Conservation (phyloP, 805 yeast genomes). For the Jamesozyma piceae region DNA sequence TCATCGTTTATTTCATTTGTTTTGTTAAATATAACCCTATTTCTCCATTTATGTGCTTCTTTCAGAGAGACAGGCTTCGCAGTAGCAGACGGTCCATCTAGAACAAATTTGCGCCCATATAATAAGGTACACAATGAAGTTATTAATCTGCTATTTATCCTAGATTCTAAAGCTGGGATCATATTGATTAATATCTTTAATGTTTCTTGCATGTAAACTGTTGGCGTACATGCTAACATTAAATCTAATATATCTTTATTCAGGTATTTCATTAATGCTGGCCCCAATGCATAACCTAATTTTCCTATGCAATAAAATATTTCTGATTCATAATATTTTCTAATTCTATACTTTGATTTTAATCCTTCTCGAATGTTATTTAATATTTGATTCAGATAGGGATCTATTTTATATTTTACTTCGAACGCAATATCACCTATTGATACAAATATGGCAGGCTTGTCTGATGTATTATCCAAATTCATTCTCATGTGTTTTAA, state of each 20-base stretch:
- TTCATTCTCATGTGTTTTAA: conserved; percentile 51
- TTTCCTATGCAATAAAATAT: conserved; percentile 83
- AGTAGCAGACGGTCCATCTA: conserved; percentile 79
- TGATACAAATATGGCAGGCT: conserved; percentile 64
- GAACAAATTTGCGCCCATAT: conserved; percentile 70
- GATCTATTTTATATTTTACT: conserved; percentile 75
- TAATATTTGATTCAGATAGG: conserved; percentile 79
- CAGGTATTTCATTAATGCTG: conserved; percentile 81
- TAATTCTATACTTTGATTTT: conserved; percentile 37
- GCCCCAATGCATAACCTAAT: conserved; percentile 82
- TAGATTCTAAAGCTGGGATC: conserved; percentile 70
- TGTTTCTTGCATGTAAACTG: conserved; percentile 74
- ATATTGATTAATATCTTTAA: conserved; percentile 55
- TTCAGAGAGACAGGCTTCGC: conserved; percentile 47
- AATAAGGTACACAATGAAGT: conserved; percentile 64
- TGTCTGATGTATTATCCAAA: conserved; percentile 37
- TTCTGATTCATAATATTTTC: conserved; percentile 74
- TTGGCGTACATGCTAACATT: conserved; percentile 72
- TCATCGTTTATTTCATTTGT: conserved; percentile 42
- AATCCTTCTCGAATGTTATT: conserved; percentile 77
- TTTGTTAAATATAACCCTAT: conserved; percentile 60
- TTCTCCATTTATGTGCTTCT: conserved; percentile 71
- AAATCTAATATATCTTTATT: conserved; percentile 73
- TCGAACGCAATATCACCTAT: conserved; percentile 73
- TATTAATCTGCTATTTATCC: conserved; percentile 62